Evolutionary conservation across 768 basidiomycete species (phyloP), one percentile per base, ranked within the genome.

Genomic region (Mycena filopes): DNA sequence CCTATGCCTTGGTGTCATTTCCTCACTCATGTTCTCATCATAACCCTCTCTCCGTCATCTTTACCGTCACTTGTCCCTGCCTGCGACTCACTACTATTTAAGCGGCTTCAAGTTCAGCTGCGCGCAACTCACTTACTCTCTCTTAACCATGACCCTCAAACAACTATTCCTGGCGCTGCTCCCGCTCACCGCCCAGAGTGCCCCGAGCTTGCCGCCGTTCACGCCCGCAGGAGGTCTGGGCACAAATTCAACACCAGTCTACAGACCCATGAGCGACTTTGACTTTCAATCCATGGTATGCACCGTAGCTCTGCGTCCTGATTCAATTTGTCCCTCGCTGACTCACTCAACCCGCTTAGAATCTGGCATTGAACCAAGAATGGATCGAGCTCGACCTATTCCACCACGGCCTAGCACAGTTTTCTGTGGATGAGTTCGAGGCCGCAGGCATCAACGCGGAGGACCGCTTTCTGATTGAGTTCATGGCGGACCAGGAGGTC

Each of bases 401-500:
- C 80, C 79, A 87, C 70, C 78, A 84, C 61, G 88, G 84, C 26
- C 80, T 89, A 11, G 80, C 81, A 16, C 69, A 72, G 45, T 91
- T 92, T 78, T 83, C 83, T 4, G 78, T 63, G 0, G 77, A 82
- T 28, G 87, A 90, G 23, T 91, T 89, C 72, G 82, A 83, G 26
- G 84, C 74, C 6, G 84, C 81, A 1, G 88, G 87, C 0, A 69
- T 91, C 46, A 79, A 74, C 49, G 82, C 82, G 6, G 85, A 84
- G 25, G 87, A 89, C 65, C 80, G 82, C 25, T 83, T 75, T 73
- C 75, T 89, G 33, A 84, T 90, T 57, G 76, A 87, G 70, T 88
- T 82, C 75, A 89, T 89, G 87, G 89, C 82, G 16, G 80, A 86
- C 53, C 87, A 89, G 68, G 87, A 90, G 75, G 79, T 86, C 31